Percentiles rank a stretch among this genome's conserved stretches.
Conservation (phyloP, 139 green algal species). For the Chlorella sp. region DNA sequence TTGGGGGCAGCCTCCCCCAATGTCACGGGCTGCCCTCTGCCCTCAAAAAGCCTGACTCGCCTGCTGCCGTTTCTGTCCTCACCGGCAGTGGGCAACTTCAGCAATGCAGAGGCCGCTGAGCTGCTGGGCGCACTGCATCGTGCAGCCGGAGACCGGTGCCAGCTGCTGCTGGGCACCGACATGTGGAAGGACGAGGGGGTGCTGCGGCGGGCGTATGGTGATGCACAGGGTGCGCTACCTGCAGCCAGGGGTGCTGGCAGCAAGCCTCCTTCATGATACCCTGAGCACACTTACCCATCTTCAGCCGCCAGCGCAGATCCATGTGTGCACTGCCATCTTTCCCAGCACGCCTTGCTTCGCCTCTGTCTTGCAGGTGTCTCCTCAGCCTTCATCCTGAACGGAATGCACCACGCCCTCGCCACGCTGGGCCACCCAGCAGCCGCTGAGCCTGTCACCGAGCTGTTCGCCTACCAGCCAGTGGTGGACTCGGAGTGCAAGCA, state of each 20-base stretch:
- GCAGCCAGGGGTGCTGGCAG: not conserved
- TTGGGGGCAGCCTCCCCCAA: no score
- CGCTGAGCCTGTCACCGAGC: not conserved
- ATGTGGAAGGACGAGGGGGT: constrained; percentile 63
- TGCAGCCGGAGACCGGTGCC: constrained; percentile 15
- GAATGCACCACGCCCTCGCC: constrained; percentile 49
- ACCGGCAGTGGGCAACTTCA: constrained; percentile 62
- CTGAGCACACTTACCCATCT: no score
- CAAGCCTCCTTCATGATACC: no score
- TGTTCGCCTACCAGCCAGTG: constrained; percentile 42
- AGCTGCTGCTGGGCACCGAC: constrained; percentile 57
- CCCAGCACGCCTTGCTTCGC: not conserved
- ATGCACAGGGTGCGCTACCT: constrained; percentile 34
- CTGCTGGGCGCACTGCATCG: constrained; percentile 46
- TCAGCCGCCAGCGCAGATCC: no score
- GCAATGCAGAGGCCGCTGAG: constrained; percentile 37
- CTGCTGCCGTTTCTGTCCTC: not conserved
- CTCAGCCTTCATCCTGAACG: constrained; percentile 69
- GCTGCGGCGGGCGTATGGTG: constrained; percentile 62
- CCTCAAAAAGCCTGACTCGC: not conserved
- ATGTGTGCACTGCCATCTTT: not conserved
- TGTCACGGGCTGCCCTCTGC: not conserved
- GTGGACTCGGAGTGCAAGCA: constrained; percentile 40
- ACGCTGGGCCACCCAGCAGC: constrained; percentile 34
- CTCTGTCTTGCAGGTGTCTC: constrained; percentile 53